Evolutionary conservation across 371 early-diverging fungal genomes (phyloP).

Genomic region (Ordospora colligata): DNA sequence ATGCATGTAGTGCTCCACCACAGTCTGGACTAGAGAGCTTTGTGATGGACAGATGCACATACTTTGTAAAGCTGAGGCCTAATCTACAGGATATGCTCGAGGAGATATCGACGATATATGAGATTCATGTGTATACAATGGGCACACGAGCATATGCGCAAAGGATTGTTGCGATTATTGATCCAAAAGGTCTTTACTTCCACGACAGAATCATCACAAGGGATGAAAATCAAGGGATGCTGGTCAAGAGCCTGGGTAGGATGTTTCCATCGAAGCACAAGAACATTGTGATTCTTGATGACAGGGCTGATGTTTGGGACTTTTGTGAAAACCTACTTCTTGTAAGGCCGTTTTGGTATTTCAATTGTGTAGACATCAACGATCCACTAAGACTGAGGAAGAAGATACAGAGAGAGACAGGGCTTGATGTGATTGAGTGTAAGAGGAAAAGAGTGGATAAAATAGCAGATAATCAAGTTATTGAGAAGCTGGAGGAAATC

Average conservation of each 20-base stretch:
- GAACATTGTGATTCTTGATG: conserved; percentile 93
- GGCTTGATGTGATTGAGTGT: not conserved
- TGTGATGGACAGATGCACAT: conserved; percentile 21
- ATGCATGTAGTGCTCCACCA: too few species aligned
- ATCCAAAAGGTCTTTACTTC: conserved; percentile 71
- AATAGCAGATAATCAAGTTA: not conserved
- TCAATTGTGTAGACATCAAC: conserved; percentile 52
- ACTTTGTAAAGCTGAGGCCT: conserved; percentile 63
- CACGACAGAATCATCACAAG: conserved; percentile 80
- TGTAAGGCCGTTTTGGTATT: conserved; percentile 52
- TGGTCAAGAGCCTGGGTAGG: conserved; percentile 72
- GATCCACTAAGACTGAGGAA: conserved; percentile 35
- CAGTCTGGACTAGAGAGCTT: conserved; percentile 56
- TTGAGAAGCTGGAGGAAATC: not conserved
- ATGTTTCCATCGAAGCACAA: conserved; percentile 80
- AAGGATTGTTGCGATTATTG: conserved; percentile 74
- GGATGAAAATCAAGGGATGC: conserved; percentile 75
- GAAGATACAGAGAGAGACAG: not conserved
- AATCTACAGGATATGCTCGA: conserved; percentile 70
- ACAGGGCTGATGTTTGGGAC: conserved; percentile 90
- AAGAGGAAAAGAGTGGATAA: not conserved
- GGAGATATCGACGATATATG: conserved; percentile 64
- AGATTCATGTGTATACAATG: conserved; percentile 97
- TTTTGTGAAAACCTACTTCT: conserved; percentile 48
- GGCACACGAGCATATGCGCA: conserved; percentile 85